Percentiles rank a stretch among this genome's conserved stretches.
Evolutionary conservation across 345 rosid species (phyloP).

Genomic region (Populus pruinosa): DNA sequence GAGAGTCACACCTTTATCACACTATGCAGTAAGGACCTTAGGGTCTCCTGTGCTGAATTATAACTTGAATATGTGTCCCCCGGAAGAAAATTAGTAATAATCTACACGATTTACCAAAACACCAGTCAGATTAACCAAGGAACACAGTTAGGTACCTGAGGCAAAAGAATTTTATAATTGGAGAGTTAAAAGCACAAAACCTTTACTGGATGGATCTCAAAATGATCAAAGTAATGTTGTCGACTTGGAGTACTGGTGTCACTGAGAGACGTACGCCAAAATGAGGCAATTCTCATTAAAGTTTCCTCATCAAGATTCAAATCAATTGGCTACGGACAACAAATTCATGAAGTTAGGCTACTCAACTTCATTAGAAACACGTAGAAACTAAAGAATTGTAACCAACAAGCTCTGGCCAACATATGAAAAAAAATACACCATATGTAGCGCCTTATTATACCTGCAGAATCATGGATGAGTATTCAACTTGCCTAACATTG

Average conservation of each 20-base stretch:
- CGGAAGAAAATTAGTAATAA: conserved; percentile 75
- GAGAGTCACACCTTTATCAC: conserved; percentile 68
- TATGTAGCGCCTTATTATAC: conserved; percentile 35
- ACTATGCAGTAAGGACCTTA: conserved; percentile 85
- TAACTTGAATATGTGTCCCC: conserved; percentile 84
- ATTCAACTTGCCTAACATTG: conserved; percentile 69
- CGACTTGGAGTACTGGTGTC: conserved; percentile 59
- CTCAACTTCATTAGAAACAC: conserved; percentile 6
- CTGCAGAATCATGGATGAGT: conserved; percentile 76
- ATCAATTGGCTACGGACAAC: conserved; percentile 64
- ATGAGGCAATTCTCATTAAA: conserved; percentile 74
- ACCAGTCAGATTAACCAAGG: conserved; percentile 14
- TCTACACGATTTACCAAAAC: conserved; percentile 36
- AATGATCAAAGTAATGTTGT: conserved; percentile 84
- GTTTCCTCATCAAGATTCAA: conserved; percentile 90
- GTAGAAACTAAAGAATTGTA: conserved; percentile 14
- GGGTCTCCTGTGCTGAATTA: conserved; percentile 81
- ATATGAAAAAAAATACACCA: conserved; percentile 1
- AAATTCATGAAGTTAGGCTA: conserved; percentile 20
- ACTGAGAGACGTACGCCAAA: conserved; percentile 85
- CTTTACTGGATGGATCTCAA: conserved; percentile 95
- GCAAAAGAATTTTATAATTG: background rate
- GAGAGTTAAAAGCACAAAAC: conserved; percentile 36
- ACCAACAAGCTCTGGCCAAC: conserved; percentile 1
- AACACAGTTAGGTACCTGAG: conserved; percentile 5